Evolutionary conservation across 2,329 filamentous ascomycete species (phyloP), one percentile per base, ranked within the genome.

Genomic region (Aspergillus viridinutans): DNA sequence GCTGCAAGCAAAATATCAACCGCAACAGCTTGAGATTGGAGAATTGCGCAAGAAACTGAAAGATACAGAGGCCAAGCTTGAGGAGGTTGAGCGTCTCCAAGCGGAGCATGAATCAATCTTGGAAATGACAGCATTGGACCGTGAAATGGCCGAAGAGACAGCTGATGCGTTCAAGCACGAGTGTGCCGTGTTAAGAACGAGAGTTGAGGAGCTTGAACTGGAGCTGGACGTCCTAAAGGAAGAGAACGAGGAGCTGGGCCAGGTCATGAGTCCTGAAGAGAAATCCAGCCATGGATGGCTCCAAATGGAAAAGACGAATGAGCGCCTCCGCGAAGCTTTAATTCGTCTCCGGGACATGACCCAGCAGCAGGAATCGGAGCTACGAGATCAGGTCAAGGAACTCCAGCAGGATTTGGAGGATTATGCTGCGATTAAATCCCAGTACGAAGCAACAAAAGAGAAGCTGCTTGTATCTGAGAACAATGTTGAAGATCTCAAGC

Each of bases 141-240:
- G 90, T 48, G 93, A 99, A 73, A 96, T 97, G 90, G 94, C 94
- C 0, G 92, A 99, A 73, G 93, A 97, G 74, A 91, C 87, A 47
- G 88, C 90, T 0, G 94, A 97, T 64, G 85, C 88, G 20, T 80
- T 89, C 52, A 94, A 92, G 71, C 82, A 84, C 1, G 92, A 99
- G 69, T 78, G 95, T 25, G 90, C 96, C 40, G 82, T 85, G 2
- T 73, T 96, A 53, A 90, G 90, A 67, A 78, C 84, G 57, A 91
- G 87, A 68, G 76, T 86, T 1, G 92, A 97, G 71, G 92, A 97
- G 72, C 79, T 96, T 7, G 87, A 94, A 65, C 79, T 97, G 9
- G 93, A 99, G 70, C 82, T 93, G 1, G 93, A 97, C 48, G 87
- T 97, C 40, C 75, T 97, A 14, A 83, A 85, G 42, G 90, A 94